Evolutionary conservation across 2,329 filamentous ascomycete genomes (phyloP), one percentile per base, ranked within the genome.

Genomic region (Cladobotryum protrusum): DNA sequence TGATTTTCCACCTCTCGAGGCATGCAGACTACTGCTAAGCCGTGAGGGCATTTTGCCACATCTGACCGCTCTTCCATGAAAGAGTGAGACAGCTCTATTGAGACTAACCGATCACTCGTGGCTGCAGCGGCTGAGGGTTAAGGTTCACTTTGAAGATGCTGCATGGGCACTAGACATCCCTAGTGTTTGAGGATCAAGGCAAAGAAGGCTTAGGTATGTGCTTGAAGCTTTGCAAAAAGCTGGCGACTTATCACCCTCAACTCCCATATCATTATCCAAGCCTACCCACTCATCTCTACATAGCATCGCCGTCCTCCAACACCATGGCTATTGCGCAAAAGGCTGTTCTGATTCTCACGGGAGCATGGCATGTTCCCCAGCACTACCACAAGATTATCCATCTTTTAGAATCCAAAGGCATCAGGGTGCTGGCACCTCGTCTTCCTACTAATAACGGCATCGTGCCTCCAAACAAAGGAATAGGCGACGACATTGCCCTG

Each of bases 361-460:
- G 54, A 35, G 49, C 53, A 12, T 56, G 56, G 56, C 56, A 57
- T 43, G 36, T 57, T 24, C 51, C 56, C 3, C 20, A 40, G 14
- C 56, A 57, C 43, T 57, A 56, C 43, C 29, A 47, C 14, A 52
- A 50, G 15, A 45, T 56, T 36, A 29, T 42, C 7, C 24, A 48
- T 29, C 18, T 13, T 6, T 50, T 57, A 15, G 44, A 56, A 34
- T 32, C 46, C 17, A 46, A 41, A 19, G 51, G 51, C 9, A 34
- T 56, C 14, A 41, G 56, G 20, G 45, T 44, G 6, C 53, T 57
- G 32, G 55, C 52, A 47, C 45, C 48, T 24, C 34, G 41, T n/a
- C 49, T 56, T 24, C 56, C 56, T 9, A 56, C 54, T 5, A 55
- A 54, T 42, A 55, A 55, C 45, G 51, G 52, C 29, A 47, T 34